These are phyloP conservation scores for Colletotrichum musae DNA, from an alignment of 2,329 filamentous ascomycete species.

Conservation along the genomic window DNA sequence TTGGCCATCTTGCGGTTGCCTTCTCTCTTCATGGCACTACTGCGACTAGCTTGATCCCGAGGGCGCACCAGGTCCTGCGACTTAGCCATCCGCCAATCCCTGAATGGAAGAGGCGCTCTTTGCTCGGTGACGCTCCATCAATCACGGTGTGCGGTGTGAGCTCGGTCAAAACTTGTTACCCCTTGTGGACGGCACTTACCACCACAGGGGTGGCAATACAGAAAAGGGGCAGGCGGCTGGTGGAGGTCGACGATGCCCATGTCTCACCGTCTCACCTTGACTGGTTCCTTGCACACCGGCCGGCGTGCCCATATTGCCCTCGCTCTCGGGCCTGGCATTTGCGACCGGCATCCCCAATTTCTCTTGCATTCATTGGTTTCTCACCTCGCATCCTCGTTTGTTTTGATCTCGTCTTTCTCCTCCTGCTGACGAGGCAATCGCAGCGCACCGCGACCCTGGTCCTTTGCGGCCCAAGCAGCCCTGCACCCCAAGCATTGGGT, in stretches of 20 bases:
- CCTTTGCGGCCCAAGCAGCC: constrained; percentile 34
- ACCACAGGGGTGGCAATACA: neutral
- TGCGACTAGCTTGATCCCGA: neutral
- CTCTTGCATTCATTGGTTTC: constrained; percentile 31
- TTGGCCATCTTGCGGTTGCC: constrained; percentile 8
- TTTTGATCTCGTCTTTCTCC: constrained; percentile 45
- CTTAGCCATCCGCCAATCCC: neutral
- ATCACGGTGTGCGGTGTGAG: constrained; percentile 17
- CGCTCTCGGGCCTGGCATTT: constrained; percentile 31
- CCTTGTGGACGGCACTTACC: neutral
- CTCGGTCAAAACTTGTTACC: constrained; percentile 26
- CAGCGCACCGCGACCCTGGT: constrained; percentile 29
- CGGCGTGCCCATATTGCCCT: constrained; percentile 8
- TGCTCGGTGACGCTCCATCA: constrained; percentile 9
- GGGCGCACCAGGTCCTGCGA: constrained; percentile 1
- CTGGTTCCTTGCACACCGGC: constrained; percentile 28
- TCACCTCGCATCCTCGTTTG: constrained; percentile 33
- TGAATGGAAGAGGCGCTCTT: constrained; percentile 1
- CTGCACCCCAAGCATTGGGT: constrained; percentile 34
- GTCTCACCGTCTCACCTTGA: constrained; percentile 41
- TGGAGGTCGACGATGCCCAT: constrained; percentile 28
- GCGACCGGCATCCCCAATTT: constrained; percentile 27
- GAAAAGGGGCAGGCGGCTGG: constrained; percentile 23
- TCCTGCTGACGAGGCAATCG: constrained; percentile 44
- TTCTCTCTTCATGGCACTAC: neutral